Base-by-base conservation (phyloP, 2,329 filamentous ascomycete species). In the Mycosphaerella sp. region DNA sequence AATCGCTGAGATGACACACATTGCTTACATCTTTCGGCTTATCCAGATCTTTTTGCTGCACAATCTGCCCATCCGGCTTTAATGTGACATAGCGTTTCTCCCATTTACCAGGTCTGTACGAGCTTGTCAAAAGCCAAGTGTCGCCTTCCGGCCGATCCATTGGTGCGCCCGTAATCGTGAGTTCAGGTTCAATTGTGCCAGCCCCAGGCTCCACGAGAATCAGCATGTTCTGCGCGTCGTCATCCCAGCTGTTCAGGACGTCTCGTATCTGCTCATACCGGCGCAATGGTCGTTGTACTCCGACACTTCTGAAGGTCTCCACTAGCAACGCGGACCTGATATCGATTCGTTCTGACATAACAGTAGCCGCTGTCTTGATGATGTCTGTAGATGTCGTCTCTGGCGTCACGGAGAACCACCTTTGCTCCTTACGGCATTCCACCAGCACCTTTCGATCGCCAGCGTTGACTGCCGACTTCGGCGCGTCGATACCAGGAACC, bases 211-310 rank as follows among this genome's bases (percentile, higher is more conserved):
- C 76, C 49, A 84, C 71, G 17, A 96, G 76, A 14, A 86, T 71
- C 12, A 97, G 74, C 6, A 79, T 76, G 62, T 95, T 93, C 60
- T 89, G 84, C 2, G 78, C 75, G 66, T 95, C 89, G 39, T 78
- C 76, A 54, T 95, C 87, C 91, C 91, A 97, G 0, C 89, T 94
- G 67, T 95, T 94, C 78, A 96, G 80, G 17, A 95, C 80, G 62
- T 95, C 88, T 53, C 88, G 81, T 28, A 97, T 79, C 55, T 81
- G 82, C 71, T 97, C 91, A 66, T 95, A 96, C 35, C 82, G 84
- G 36, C 91, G 85, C 21, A 97, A 71, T 0, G 87, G 85, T 35
- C 91, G 82, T 67, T 94, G 87, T 1, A 97, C 75, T 27, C 88
- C 88, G 1, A 93, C 77, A 40, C 82, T 78, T 16, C 76, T 73